Base-by-base conservation (phyloP, 129 eudicot species). In the Flaveria sonorensis region DNA sequence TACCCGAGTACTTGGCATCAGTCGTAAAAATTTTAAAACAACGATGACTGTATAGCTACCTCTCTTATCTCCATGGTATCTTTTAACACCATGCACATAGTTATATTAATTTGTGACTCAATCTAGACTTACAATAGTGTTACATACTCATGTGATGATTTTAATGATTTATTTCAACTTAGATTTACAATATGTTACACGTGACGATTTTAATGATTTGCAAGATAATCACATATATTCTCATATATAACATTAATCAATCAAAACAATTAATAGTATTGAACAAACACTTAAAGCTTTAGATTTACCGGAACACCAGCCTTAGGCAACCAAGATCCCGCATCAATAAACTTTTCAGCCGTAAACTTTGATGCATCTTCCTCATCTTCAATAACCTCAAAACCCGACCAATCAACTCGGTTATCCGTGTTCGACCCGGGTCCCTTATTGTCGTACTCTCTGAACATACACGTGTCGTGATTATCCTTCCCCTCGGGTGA, bases 381-480 rank as follows among this genome's bases (percentile, higher is more conserved):
- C 69, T 77, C 60, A 53, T 65, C 32, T 13, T 57, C 59, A 12
- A 84, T n/a, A 2, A 70, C 78, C 61, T 50, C 59, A 48, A 63
- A 78, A 5, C 61, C 60, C 26, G 45, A 62, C 88, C 88, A 84
- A 18, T 65, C 16, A 3, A 71, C 82, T 73, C 88, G 59, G 1
- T 48, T 14, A 3, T 66, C 52, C 0, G 85, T 75, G 26, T 12
- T 30, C 0, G 88, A 77, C 19, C 89, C 92, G 1, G 88, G 83
- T 0, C 92, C 92, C 30, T 79, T 76, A 65, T 88, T 88, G 1
- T 60, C 81, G 24, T 39, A 83, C 81, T 88, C 92, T 21, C 59
- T 66, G 32, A 80, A 75, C 75, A 46, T 56, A 66, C 86, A 81
- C 0, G 85, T 78, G 64, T 84, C 69, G 42, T 79, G 71, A 36